A percentile compares a stretch with the other conserved stretches of the same genome.
These are phyloP conservation scores for Colletotrichum higginsianum DNA, from an alignment of 2,329 filamentous ascomycete genomes.

Conservation along the genomic window DNA sequence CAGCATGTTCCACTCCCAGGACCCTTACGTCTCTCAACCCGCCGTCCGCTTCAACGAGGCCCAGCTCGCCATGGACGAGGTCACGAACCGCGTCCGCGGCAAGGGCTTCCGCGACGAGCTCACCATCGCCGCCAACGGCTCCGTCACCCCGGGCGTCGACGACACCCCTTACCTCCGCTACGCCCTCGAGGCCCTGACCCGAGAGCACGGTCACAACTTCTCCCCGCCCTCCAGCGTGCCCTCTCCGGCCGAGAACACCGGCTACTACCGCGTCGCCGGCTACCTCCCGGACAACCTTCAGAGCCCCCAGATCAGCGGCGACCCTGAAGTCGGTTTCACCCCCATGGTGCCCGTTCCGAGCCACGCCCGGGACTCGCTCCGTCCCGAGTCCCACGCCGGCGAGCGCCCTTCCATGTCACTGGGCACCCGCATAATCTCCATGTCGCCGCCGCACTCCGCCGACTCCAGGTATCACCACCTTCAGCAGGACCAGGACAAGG, in stretches of 20 bases:
- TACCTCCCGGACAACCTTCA: constrained; percentile 51
- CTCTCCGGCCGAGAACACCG: constrained; percentile 50
- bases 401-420: constrained; percentile 34
- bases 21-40: constrained; percentile 56
- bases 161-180: constrained; percentile 91
- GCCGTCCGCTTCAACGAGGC: constrained; percentile 57
- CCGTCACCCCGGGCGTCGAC: constrained; percentile 83
- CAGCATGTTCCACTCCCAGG: constrained; percentile 44
- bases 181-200: constrained; percentile 88
- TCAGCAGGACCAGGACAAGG: constrained; percentile 13
- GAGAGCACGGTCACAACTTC: constrained; percentile 75
- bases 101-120: constrained; percentile 66
- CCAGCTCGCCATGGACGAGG: constrained; percentile 50
- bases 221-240: constrained; percentile 58
- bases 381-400: constrained; percentile 24
- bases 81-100: constrained; percentile 42
- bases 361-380: constrained; percentile 31
- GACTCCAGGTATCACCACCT: constrained; percentile 26
- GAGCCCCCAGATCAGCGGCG: constrained; percentile 32
- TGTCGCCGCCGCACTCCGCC: constrained; percentile 36
- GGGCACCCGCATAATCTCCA: constrained; percentile 41
- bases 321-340: constrained; percentile 30
- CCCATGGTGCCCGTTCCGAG: constrained; percentile 25
- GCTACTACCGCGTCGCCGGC: constrained; percentile 48
- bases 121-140: constrained; percentile 61